Base-by-base conservation (phyloP, 179 eudicot species). In the Beta lomatogona region DNA sequence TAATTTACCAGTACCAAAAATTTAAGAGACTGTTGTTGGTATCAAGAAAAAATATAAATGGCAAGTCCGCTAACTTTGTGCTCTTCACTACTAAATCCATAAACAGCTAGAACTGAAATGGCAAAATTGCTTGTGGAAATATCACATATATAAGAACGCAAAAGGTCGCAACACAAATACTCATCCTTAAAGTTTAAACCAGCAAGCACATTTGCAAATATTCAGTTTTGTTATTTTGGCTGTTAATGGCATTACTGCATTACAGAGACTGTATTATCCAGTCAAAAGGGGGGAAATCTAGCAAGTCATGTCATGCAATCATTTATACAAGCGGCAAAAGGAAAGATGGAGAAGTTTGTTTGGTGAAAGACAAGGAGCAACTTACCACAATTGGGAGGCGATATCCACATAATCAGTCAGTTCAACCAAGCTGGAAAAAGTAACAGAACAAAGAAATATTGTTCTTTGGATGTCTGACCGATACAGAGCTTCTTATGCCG, bases 371-470 rank as follows among this genome's bases (percentile, higher is more conserved):
- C 15, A 76, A 19, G n/a, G 18, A 70, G 73, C 31, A 76, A 84
- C 86, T 77, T 80, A 77, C 86, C 73, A 71, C 61, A 55, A 63
- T 45, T 21, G 48, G 22, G 54, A 41, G 64, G 53, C n/a, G 18
- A 64, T 74, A 72, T 61, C 55, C n/a, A 55, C 58, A 19, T 64
- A 63, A 44, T 25, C 67, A 44, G 66, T 36, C 50, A 11, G 73
- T 71, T 46, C 81, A 74, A 65, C 78, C 25, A 54, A 55, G 74
- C 57, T 21, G 82, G 63, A 44, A 65, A 58, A 45, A n/a, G 52
- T 13, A 25, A 55, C 66, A 48, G 53, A 36, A 28, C 53, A 52
- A 25, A 41, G 67, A 54, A 28, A n/a, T 6, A 66, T 53, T 48
- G 71, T 66, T 71, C 70, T 48, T 66, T 11, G 70, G 67, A 74